Base-by-base conservation (phyloP, 176 grass and related monocot genomes). In the Poa pratensis region DNA sequence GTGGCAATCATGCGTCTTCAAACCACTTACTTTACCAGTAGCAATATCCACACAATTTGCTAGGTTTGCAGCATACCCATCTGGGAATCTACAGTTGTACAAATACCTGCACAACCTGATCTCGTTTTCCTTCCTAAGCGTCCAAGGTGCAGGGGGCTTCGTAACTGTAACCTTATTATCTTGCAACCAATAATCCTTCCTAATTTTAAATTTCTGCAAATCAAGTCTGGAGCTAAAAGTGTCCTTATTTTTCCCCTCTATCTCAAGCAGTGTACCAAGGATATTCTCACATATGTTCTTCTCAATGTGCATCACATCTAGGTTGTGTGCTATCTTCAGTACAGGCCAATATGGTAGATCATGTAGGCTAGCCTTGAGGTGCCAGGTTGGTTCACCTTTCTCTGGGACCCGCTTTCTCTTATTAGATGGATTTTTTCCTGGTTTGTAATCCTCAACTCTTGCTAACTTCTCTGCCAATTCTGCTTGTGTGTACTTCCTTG, bases 251-350 rank as follows among this genome's bases (percentile, higher is more conserved):
- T 39, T 68, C 10, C 58, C 22, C 0, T 61, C 58, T 1, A 61
- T 10, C 24, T 61, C 58, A 26, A 26, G 22, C 12, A 61, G 58
- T 9, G 58, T 61, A 12, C 58, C 58, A 5, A 61, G 58, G 22
- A 61, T 61, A 26, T 26, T 61, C 3, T 61, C 58, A 23, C n/a
- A 11, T 24, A 60, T 60, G 10, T 61, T 61, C 22, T 60, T 60
- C 57, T 24, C 57, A 24, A 24, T 60, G 9, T 60, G 57, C 83
- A 85, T 85, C n/a, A 68, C 54, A 64, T 85, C 83, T 1, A 85
- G 57, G 24, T 85, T 85, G 54, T 85, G 83, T 16, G 17, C 6
- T 3, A 85, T 28, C 14, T 63, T 76, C 9, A 65, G 20, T 7
- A 15, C 18, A 32, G 46, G 4, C 83, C 71, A 85, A 85, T 85